A percentile compares a stretch with the other conserved stretches of the same genome.
Evolutionary conservation across 371 early-diverging fungal genomes (phyloP).

Genomic region (Circinella umbellata): DNA sequence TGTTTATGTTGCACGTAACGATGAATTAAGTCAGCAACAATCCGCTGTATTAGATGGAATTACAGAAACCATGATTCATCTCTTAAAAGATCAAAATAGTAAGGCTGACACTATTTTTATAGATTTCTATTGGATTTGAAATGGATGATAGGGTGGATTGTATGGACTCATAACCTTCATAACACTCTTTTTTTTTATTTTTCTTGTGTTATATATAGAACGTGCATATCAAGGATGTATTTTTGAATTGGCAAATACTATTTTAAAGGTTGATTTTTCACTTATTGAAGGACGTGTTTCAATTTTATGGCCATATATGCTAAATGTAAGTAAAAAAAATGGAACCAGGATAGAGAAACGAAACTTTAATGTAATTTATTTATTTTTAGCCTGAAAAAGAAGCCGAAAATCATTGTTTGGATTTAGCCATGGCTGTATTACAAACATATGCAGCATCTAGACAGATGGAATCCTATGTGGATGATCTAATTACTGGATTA

Average conservation of each 20-base stretch:
- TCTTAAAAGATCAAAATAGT: conserved; percentile 12
- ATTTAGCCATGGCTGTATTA: conserved; percentile 35
- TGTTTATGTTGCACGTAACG: conserved; percentile 40
- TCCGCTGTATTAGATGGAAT: conserved; percentile 24
- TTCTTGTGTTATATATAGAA: not conserved
- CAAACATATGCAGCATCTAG: conserved; percentile 53
- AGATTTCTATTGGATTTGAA: no score
- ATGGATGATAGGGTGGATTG: no score
- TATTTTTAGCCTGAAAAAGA: conserved; percentile 27
- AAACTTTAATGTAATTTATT: no score
- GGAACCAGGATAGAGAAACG: not conserved
- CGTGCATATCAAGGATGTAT: not conserved
- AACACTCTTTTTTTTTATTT: no score
- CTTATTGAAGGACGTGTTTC: conserved; percentile 40
- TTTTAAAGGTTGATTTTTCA: conserved; percentile 35
- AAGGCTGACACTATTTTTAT: not conserved
- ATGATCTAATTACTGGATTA: conserved; percentile 43
- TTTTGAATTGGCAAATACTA: not conserved
- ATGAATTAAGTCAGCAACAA: conserved; percentile 37
- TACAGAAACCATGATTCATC: conserved; percentile 19
- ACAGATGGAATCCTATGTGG: conserved; percentile 52
- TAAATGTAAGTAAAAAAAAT: conserved; percentile 43
- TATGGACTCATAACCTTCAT: no score
- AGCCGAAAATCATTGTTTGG: conserved; percentile 30
- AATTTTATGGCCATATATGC: conserved; percentile 39